Base-by-base conservation (phyloP, 495 filamentous ascomycete genomes). In the Aspergillus baeticus region DNA sequence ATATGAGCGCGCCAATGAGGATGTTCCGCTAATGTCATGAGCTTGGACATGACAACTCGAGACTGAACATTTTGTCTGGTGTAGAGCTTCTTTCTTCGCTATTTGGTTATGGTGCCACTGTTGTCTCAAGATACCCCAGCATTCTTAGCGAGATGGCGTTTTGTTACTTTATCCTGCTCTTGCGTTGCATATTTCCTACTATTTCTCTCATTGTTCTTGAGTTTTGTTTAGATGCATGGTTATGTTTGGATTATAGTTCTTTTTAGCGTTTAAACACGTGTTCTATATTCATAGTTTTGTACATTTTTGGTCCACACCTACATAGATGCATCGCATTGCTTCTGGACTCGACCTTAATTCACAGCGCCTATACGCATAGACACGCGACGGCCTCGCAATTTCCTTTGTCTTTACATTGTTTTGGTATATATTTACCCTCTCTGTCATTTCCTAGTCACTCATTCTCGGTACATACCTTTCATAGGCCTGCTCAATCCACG, bases 1-100 rank as follows among this genome's bases (percentile, higher is more conserved):
- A 77, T 42, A 17, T 75, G 46, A 76, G 73, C 43, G 75, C 75
- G 22, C 75, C 75, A 10, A 64, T 76, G 31, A 63, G 69, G 22
- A 66, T 73, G 63, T 66, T 66, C 59, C 73, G 71, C 41, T 64
- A 69, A 29, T 74, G 59, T 31, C n/a, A 43, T 45, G 23, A n/a
- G 22, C 15, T 23, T n/a, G 4, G 23, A 26, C 18, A 21, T 13
- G 14, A 38, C 59, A 0, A 39, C 26, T 29, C 8, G 45, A 23
- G 15, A 41, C 15, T 31, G 14, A 26, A 22, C 15, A 20, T 13
- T 56, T 46, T 22, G 35, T 35, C 41, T 52, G 33, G 17, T 51
- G 20, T 7, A 50, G 49, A 43, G 44, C 2, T 20, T 33, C 21
- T 53, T 22, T 37, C 42, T 14, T n/a, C 17, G 35, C 26, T 49